Percentiles rank a stretch among this genome's conserved stretches.
Evolutionary conservation across 2,329 filamentous ascomycete genomes (phyloP).

Genomic region (Paraconiothyrium sp.): DNA sequence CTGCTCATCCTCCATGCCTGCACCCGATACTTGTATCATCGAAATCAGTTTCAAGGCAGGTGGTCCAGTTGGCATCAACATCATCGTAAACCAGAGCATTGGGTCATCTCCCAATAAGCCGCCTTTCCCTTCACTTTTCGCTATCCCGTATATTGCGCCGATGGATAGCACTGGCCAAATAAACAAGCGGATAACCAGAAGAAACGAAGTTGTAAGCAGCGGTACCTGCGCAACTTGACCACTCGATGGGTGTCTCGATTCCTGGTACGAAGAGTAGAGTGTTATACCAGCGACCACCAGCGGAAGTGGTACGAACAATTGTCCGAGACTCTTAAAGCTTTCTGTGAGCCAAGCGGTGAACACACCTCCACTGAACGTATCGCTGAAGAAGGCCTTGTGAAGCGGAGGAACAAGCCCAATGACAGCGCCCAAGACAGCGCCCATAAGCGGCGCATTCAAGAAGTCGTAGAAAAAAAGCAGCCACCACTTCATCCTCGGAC

Average conservation of each 20-base stretch:
- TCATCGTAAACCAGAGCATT: conserved; percentile 71
- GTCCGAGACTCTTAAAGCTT: conserved; percentile 38
- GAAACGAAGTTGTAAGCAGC: conserved; percentile 33
- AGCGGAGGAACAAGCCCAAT: conserved; percentile 37
- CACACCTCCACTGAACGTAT: conserved; percentile 35
- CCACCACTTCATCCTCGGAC: conserved; percentile 39
- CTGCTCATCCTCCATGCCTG: conserved; percentile 57
- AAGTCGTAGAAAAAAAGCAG: conserved; percentile 45
- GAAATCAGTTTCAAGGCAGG: conserved; percentile 63
- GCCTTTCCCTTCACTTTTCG: conserved; percentile 56
- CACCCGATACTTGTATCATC: conserved; percentile 60
- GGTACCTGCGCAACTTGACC: conserved; percentile 19
- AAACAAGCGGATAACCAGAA: conserved; percentile 39
- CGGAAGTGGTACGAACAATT: conserved; percentile 40
- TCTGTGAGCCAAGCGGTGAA: conserved; percentile 44
- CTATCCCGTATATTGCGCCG: conserved; percentile 62
- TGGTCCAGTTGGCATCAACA: conserved; percentile 66
- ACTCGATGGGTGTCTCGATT: conserved; percentile 21
- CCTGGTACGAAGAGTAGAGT: conserved; percentile 37
- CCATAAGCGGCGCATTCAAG: conserved; percentile 41
- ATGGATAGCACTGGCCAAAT: conserved; percentile 52
- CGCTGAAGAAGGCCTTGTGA: conserved; percentile 38
- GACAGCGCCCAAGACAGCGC: conserved; percentile 36
- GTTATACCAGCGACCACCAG: conserved; percentile 42
- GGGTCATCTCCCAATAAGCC: conserved; percentile 64